These are phyloP conservation scores for Lithospermum erythrorhizon DNA, from an alignment of 257 asterid species.

Conservation along the genomic window DNA sequence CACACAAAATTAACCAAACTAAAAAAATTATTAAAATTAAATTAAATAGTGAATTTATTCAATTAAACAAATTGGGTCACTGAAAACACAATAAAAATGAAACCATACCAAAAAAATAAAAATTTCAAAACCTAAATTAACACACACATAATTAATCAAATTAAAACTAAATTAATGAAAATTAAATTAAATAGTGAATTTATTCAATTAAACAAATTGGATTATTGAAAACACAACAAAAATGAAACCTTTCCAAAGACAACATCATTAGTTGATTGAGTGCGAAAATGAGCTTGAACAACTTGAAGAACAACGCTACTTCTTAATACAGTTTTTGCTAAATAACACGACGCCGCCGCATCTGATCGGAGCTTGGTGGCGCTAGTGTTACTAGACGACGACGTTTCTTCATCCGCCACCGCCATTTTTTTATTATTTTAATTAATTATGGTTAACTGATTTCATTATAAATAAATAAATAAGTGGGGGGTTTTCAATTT, in stretches of 20 bases:
- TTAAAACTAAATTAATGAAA: not conserved
- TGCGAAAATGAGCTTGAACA: constrained; percentile 77
- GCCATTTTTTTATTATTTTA: constrained; percentile 23
- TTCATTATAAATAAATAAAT: not conserved
- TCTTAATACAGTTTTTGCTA: constrained; percentile 76
- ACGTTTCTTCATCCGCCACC: constrained; percentile 41
- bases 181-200: not conserved
- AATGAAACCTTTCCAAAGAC: constrained; percentile 78
- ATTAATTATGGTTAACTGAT: not conserved
- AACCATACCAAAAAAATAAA: too few relatives aligned
- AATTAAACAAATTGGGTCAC: too few relatives aligned
- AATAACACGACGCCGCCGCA: constrained; percentile 34
- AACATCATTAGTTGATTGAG: constrained; percentile 54
- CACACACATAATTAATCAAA: too few relatives aligned
- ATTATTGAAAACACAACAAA: not conserved
- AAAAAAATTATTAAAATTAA: too few relatives aligned
- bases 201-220: not conserved
- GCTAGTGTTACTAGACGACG: constrained; percentile 28
- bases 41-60: too few relatives aligned
- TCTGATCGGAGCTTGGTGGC: constrained; percentile 24
- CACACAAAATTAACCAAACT: too few relatives aligned
- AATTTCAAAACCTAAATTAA: too few relatives aligned
- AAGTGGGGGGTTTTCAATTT: too few relatives aligned
- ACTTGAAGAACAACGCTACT: constrained; percentile 85
- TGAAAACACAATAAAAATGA: too few relatives aligned